Evolutionary conservation across 2,329 filamentous ascomycete species (phyloP).

Genomic region (Venturia carpophila): DNA sequence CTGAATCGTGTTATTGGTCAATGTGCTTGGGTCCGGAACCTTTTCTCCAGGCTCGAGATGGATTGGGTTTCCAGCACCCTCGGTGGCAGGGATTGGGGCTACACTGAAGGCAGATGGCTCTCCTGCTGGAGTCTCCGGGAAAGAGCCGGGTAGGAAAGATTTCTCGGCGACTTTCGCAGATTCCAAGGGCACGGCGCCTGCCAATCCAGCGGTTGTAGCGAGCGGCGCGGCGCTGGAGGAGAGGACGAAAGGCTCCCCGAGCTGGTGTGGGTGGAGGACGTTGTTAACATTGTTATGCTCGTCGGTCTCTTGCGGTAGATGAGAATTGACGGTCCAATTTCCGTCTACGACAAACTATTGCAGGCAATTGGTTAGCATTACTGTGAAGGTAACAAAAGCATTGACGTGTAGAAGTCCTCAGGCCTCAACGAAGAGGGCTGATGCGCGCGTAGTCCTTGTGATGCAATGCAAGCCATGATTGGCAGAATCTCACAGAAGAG

Average conservation of each 20-base stretch:
- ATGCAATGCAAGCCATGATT: background rate
- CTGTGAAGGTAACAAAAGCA: background rate
- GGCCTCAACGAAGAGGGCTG: background rate
- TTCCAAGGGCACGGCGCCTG: slow-evolving; percentile 58
- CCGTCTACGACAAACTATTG: slow-evolving; percentile 88
- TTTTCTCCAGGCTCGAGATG: slow-evolving; percentile 70
- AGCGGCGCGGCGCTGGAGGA: slow-evolving; percentile 62
- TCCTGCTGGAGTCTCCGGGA: slow-evolving; percentile 48
- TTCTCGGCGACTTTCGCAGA: slow-evolving; percentile 31
- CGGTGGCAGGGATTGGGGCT: slow-evolving; percentile 53
- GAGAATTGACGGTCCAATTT: slow-evolving; percentile 76
- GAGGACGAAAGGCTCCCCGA: slow-evolving; percentile 43
- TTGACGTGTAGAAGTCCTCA: background rate
- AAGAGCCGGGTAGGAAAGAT: slow-evolving; percentile 53
- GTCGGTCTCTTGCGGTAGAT: slow-evolving; percentile 75
- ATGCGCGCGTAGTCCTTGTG: background rate
- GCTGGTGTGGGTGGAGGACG: slow-evolving; percentile 69
- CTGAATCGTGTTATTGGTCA: slow-evolving; percentile 64
- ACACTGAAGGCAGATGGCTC: slow-evolving; percentile 45
- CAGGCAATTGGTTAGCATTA: background rate
- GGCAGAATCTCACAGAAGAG: too few species aligned
- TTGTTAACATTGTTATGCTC: slow-evolving; percentile 84
- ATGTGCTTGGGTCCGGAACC: slow-evolving; percentile 58
- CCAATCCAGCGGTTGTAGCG: slow-evolving; percentile 64
- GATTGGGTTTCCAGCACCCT: slow-evolving; percentile 66